A percentile compares a stretch with the other conserved stretches of the same genome.
phyloP scores from a whole-genome alignment of 2,329 filamentous ascomycete species.

The Onygena corvina region DNA sequence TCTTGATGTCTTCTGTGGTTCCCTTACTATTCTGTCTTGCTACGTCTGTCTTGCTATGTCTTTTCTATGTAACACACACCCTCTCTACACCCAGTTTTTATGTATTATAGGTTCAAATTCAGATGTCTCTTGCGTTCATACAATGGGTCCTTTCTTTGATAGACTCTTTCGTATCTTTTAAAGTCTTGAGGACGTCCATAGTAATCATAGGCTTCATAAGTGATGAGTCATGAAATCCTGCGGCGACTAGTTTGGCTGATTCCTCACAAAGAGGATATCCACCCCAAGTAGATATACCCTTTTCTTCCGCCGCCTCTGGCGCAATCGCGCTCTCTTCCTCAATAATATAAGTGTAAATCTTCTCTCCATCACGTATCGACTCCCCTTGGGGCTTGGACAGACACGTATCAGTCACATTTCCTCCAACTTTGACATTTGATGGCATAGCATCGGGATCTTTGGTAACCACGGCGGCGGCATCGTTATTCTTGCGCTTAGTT shows the following conservation, averaged over 20 bases:
- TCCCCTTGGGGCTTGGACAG: slow-evolving; percentile 1
- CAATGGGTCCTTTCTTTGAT: neutral
- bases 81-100: too few species aligned
- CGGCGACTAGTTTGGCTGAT: slow-evolving; percentile 3
- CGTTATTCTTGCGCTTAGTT: neutral
- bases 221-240: neutral
- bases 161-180: neutral
- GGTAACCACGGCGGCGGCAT: neutral
- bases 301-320: neutral
- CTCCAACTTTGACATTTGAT: neutral
- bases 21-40: too few species aligned
- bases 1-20: too few species aligned
- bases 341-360: neutral
- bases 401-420: neutral
- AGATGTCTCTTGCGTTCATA: neutral
- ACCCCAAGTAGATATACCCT: neutral
- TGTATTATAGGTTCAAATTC: too few species aligned
- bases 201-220: slow-evolving; percentile 6
- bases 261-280: neutral
- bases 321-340: neutral
- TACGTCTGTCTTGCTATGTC: too few species aligned
- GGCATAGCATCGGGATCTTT: neutral
- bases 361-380: neutral
- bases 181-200: neutral
- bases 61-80: too few species aligned